These are phyloP conservation scores for Aphanomyces astaci DNA, from an alignment of 352 stramenopile species.

Conservation along the genomic window DNA sequence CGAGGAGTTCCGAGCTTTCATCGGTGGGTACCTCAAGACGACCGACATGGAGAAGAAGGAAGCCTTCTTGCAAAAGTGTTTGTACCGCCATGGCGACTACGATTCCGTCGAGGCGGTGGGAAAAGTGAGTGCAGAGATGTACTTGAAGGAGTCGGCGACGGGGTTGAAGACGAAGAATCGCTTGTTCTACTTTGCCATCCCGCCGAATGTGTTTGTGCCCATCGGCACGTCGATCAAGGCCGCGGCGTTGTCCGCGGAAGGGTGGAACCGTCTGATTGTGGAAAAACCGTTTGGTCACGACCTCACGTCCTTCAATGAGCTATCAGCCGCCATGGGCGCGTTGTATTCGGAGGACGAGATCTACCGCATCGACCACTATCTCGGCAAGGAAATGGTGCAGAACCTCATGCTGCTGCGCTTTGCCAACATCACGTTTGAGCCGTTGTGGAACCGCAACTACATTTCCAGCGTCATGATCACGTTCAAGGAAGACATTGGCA, in stretches of 20 bases:
- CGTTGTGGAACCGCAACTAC: slow-evolving; percentile 94
- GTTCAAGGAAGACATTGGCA: slow-evolving; percentile 97
- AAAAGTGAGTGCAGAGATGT: slow-evolving; percentile 65
- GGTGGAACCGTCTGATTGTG: slow-evolving; percentile 95
- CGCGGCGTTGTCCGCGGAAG: slow-evolving; percentile 72
- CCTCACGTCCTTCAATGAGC: slow-evolving; percentile 85
- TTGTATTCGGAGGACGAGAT: slow-evolving; percentile 85
- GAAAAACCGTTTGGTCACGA: slow-evolving; percentile 99
- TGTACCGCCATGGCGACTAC: slow-evolving; percentile 71
- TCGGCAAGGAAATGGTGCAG: slow-evolving; percentile 98
- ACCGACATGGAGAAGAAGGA: slow-evolving; percentile 47
- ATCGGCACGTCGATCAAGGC: slow-evolving; percentile 90
- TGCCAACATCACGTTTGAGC: slow-evolving; percentile 95
- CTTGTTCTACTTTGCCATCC: slow-evolving; percentile 97
- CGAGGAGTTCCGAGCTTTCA: slow-evolving; percentile 72
- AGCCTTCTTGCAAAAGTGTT: slow-evolving; percentile 63
- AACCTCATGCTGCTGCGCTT: slow-evolving; percentile 96
- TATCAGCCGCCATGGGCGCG: slow-evolving; percentile 79
- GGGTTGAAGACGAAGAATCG: slow-evolving; percentile 57
- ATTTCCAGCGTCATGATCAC: slow-evolving; percentile 95
- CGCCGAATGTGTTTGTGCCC: slow-evolving; percentile 92
- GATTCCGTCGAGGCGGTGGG: slow-evolving; percentile 75
- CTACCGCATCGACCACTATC: slow-evolving; percentile 97
- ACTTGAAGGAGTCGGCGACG: slow-evolving; percentile 43
- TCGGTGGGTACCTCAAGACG: slow-evolving; percentile 54